phyloP scores from a whole-genome alignment of 306 rosid species.

The Cicer chorassanicum region DNA sequence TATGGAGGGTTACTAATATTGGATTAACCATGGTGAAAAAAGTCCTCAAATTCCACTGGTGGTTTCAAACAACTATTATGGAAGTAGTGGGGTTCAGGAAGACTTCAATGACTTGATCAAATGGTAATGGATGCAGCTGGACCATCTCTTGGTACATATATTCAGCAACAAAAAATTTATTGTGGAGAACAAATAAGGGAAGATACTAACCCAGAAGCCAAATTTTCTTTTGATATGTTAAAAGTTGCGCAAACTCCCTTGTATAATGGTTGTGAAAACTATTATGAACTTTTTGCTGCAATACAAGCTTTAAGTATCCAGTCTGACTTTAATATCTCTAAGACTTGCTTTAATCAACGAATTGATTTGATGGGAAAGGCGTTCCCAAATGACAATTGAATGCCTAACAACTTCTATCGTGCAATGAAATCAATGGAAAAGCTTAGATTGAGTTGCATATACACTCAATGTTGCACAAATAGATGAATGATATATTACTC shows the following conservation, averaged over 20 bases:
- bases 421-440: constrained; percentile 2
- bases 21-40: neutral
- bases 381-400: neutral
- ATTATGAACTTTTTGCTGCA: neutral
- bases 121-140: neutral
- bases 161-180: neutral
- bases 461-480: constrained; percentile 9
- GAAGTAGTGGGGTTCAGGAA: neutral
- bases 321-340: neutral
- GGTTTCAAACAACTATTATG: neutral
- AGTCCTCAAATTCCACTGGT: neutral
- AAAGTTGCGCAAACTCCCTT: neutral
- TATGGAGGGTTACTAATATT: neutral
- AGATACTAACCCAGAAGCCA: neutral
- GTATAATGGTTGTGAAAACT: neutral
- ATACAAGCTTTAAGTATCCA: constrained; percentile 12
- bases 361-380: neutral
- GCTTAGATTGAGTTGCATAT: neutral
- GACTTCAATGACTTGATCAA: neutral
- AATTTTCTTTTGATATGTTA: neutral
- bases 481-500: neutral
- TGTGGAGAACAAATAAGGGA: neutral
- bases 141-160: neutral
- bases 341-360: neutral
- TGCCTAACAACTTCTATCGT: neutral